Percentiles rank a stretch among this genome's conserved stretches.
These are phyloP conservation scores for Hygrophila difformis DNA, from an alignment of 257 asterid species.

Conservation along the genomic window DNA sequence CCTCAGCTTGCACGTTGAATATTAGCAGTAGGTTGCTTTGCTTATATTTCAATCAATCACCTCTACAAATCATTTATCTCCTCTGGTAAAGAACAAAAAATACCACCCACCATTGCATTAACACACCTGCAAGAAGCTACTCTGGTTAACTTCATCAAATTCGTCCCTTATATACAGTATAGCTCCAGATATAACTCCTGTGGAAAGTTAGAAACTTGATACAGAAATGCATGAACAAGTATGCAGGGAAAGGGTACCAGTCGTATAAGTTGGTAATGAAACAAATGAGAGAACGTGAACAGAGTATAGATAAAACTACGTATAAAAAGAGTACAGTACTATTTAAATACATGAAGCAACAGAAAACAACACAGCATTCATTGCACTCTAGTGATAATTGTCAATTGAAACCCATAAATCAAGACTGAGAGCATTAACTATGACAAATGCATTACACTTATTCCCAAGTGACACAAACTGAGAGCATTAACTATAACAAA, in stretches of 20 bases:
- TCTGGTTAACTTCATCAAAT: constrained; percentile 62
- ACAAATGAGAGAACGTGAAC: neutral
- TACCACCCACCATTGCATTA: neutral
- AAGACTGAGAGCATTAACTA: neutral
- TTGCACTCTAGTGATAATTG: too few species aligned
- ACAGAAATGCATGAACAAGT: constrained; percentile 9
- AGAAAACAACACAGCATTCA: too few species aligned
- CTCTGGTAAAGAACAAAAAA: constrained; percentile 6
- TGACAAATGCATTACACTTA: neutral
- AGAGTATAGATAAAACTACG: neutral
- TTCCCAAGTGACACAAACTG: too few species aligned
- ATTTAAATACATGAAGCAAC: too few species aligned
- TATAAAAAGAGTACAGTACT: too few species aligned
- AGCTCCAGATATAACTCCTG: constrained; percentile 98
- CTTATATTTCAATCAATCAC: neutral
- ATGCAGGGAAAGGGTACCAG: neutral
- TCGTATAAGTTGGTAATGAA: neutral
- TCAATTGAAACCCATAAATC: too few species aligned
- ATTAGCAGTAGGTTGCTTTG: neutral
- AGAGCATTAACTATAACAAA: too few species aligned
- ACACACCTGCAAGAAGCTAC: constrained; percentile 84
- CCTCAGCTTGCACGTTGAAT: neutral
- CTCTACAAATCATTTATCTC: neutral
- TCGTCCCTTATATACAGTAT: constrained; percentile 84
- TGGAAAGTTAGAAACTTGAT: constrained; percentile 18